These are phyloP conservation scores for Tephrocybe sp. DNA, from an alignment of 768 basidiomycete genomes.

Conservation along the genomic window DNA sequence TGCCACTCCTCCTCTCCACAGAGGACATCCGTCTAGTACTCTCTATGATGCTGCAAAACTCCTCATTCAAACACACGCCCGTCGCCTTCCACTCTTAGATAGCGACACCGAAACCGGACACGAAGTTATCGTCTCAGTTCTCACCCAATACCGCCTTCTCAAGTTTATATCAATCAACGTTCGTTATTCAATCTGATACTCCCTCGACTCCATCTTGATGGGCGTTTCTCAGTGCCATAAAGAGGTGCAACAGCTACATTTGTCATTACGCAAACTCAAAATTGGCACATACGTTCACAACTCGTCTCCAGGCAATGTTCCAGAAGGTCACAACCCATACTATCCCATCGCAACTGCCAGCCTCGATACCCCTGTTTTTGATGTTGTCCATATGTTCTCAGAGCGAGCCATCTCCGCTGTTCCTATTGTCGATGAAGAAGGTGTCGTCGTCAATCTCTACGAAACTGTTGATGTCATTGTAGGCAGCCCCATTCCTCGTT, in stretches of 20 bases:
- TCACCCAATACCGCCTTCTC: slow-evolving; percentile 96
- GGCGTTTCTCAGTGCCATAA: slow-evolving; percentile 62
- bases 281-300: slow-evolving; percentile 90
- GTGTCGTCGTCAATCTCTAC: slow-evolving; percentile 92
- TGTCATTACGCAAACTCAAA: slow-evolving; percentile 78
- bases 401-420: slow-evolving; percentile 94
- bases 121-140: slow-evolving; percentile 91
- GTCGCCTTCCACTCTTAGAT: slow-evolving; percentile 91
- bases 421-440: slow-evolving; percentile 90
- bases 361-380: slow-evolving; percentile 88
- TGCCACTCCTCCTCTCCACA: slow-evolving; percentile 84
- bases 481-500: slow-evolving; percentile 28
- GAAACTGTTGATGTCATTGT: slow-evolving; percentile 99
- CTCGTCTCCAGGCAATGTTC: slow-evolving; percentile 38
- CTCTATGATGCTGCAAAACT: slow-evolving; percentile 88
- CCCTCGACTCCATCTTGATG: slow-evolving; percentile 9
- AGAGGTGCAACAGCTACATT: slow-evolving; percentile 79
- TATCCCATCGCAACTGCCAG: slow-evolving; percentile 92
- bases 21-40: slow-evolving; percentile 83
- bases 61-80: slow-evolving; percentile 93
- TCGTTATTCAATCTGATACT: slow-evolving; percentile 21
- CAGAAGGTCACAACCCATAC: slow-evolving; percentile 67
- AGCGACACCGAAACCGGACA: slow-evolving; percentile 91
- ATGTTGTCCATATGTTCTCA: slow-evolving; percentile 98
- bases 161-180: slow-evolving; percentile 99